These are phyloP conservation scores for Ascochyta viciae-villosae DNA, from an alignment of 2,329 filamentous ascomycete species.

Conservation along the genomic window DNA sequence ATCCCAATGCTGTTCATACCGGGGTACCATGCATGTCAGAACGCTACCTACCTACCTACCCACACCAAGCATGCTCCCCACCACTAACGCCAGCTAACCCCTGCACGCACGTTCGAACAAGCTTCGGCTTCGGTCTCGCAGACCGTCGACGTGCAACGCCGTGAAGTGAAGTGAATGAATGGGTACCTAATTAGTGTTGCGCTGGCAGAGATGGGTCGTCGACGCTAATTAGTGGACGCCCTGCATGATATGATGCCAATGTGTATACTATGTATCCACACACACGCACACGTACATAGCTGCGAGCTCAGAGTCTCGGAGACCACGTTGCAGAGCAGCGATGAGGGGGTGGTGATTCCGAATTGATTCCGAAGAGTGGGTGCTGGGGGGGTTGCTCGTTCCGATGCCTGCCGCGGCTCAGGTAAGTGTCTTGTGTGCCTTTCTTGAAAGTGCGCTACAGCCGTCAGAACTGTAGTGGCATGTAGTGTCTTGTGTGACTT, in stretches of 20 bases:
- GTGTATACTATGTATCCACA: too few species aligned
- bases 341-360: background rate
- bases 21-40: background rate
- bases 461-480: background rate
- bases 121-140: slow-evolving; percentile 6
- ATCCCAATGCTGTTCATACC: too few species aligned
- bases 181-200: background rate
- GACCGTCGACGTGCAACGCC: background rate
- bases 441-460: background rate
- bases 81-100: background rate
- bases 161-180: background rate
- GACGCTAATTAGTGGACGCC: slow-evolving; percentile 1
- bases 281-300: too few species aligned
- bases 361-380: background rate
- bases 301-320: too few species aligned
- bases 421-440: background rate
- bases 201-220: background rate
- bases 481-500: background rate
- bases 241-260: slow-evolving; percentile 3
- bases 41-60: background rate
- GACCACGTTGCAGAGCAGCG: background rate
- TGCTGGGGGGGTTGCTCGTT: background rate
- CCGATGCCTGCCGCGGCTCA: background rate
- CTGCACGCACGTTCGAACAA: slow-evolving; percentile 11
- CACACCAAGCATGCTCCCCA: background rate